Conservation (phyloP, 1,284 basidiomycete species). For the Papiliotrema nemorosa region DNA sequence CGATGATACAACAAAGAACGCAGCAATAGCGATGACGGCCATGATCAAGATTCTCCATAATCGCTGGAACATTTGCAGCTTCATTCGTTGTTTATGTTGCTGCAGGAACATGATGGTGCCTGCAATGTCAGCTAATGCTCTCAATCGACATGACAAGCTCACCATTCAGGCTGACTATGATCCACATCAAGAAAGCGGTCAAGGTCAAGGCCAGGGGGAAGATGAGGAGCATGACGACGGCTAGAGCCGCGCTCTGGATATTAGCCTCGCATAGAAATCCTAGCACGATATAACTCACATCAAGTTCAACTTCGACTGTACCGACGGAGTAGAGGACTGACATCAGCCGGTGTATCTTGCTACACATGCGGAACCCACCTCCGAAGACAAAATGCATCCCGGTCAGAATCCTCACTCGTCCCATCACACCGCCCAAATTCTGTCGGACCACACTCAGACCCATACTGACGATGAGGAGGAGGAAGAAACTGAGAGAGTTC, state of each 20-base stretch:
- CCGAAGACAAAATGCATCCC: conserved; percentile 83
- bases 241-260: conserved; percentile 63
- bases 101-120: conserved; percentile 80
- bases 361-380: conserved; percentile 53
- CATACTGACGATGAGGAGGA: conserved; percentile 85
- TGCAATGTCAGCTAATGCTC: conserved; percentile 35
- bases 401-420: conserved; percentile 45
- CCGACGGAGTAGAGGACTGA: conserved; percentile 85
- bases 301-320: conserved; percentile 84
- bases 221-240: conserved; percentile 76
- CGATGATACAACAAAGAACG: conserved; percentile 90
- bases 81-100: conserved; percentile 79
- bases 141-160: conserved; percentile 19
- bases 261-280: conserved; percentile 6
- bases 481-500: conserved; percentile 91
- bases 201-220: conserved; percentile 91
- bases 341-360: conserved; percentile 11
- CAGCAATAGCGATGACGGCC: conserved; percentile 74
- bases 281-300: conserved; percentile 51
- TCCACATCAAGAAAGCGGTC: conserved; percentile 93
- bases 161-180: conserved; percentile 84
- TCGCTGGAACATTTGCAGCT: conserved; percentile 78
- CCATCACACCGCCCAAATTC: conserved; percentile 47
- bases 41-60: conserved; percentile 83
- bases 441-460: conserved; percentile 70